Evolutionary conservation across 306 rosid genomes (phyloP).

Genomic region (Cucurbita argyrosperma): DNA sequence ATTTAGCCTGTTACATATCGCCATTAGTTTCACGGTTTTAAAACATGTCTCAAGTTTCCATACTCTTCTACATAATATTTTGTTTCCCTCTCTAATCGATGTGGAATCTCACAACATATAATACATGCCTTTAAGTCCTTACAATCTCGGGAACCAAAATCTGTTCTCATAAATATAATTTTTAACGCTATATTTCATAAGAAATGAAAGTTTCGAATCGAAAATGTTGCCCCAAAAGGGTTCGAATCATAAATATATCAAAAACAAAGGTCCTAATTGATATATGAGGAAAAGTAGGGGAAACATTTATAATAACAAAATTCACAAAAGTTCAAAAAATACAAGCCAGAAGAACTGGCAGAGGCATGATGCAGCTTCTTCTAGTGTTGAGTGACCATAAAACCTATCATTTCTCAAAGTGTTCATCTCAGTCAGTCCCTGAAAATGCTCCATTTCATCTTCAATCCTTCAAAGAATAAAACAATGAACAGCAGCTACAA

Average conservation of each 20-base stretch:
- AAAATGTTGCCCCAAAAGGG: neutral
- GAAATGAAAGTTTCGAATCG: neutral
- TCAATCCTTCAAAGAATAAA: slow-evolving; percentile 21
- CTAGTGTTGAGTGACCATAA: neutral
- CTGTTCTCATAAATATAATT: too few relatives aligned
- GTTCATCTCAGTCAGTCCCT: neutral
- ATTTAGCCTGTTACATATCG: accelerated
- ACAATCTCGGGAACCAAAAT: too few relatives aligned
- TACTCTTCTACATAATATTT: too few relatives aligned
- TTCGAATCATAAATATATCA: neutral
- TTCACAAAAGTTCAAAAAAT: neutral
- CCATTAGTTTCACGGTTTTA: too few relatives aligned
- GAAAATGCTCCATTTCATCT: neutral
- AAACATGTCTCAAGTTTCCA: too few relatives aligned
- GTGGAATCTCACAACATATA: too few relatives aligned
- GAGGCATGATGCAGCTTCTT: neutral
- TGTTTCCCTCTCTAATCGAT: too few relatives aligned
- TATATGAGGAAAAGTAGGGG: neutral
- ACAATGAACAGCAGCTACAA: slow-evolving; percentile 20
- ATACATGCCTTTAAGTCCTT: too few relatives aligned
- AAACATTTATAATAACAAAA: neutral
- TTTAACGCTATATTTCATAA: neutral
- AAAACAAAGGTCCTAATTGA: neutral
- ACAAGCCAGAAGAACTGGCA: neutral
- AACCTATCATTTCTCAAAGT: neutral